Evolutionary conservation across 2,329 filamentous ascomycete genomes (phyloP).

Genomic region (Cladophialophora yegresii): DNA sequence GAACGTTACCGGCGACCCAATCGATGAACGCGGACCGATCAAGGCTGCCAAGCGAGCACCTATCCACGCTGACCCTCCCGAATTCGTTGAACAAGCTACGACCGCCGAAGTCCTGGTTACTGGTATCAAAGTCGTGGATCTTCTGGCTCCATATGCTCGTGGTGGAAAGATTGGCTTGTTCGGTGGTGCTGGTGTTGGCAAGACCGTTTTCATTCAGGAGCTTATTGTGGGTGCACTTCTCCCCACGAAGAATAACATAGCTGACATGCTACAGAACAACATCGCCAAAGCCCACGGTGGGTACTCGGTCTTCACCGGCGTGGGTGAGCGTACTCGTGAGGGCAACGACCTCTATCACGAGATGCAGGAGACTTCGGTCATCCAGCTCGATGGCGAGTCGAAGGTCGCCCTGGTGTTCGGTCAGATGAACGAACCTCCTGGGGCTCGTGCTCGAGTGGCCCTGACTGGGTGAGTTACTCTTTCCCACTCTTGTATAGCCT

Average conservation of each 20-base stretch:
- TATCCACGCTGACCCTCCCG: constrained; percentile 92
- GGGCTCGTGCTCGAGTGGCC: constrained; percentile 99
- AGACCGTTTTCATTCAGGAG: constrained; percentile 99
- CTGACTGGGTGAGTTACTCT: constrained; percentile 70
- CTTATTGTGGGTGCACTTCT: constrained; percentile 66
- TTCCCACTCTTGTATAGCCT: constrained; percentile 7
- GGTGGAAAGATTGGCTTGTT: constrained; percentile 99
- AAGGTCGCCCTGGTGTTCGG: constrained; percentile 99
- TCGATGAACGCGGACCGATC: constrained; percentile 98
- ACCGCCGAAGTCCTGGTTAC: constrained; percentile 94
- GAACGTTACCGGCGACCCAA: constrained; percentile 99
- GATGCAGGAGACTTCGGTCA: constrained; percentile 99
- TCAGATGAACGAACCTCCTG: constrained; percentile 99
- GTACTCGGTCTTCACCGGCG: constrained; percentile 99
- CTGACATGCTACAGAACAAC: constrained; percentile 71
- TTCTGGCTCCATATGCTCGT: constrained; percentile 98
- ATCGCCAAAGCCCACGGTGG: constrained; percentile 99
- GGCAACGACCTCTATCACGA: constrained; percentile 99
- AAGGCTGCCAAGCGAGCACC: constrained; percentile 84
- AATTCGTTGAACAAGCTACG: constrained; percentile 94
- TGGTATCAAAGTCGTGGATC: constrained; percentile 99
- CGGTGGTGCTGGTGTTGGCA: constrained; percentile 99
- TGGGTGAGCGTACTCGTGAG: constrained; percentile 99
- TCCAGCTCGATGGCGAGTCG: constrained; percentile 97
- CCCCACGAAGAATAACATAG: constrained; percentile 5